Evolutionary conservation across 108 stramenopile genomes (phyloP).

Genomic region (Skeletonema tropicum): DNA sequence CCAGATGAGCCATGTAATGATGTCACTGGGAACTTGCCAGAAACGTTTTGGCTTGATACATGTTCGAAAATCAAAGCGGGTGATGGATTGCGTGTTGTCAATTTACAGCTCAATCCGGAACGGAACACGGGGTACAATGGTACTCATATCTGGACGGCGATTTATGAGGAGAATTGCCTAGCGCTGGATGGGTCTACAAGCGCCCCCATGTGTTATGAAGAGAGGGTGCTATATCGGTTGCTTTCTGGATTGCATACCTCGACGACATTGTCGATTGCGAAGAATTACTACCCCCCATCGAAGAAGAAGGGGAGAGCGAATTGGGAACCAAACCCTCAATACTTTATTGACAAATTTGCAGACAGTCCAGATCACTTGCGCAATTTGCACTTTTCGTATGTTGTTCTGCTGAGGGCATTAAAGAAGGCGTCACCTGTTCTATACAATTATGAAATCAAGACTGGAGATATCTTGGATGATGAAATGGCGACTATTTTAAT

Average conservation of each 20-base stretch:
- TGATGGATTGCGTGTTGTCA: conserved; percentile 74
- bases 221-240: conserved; percentile 90
- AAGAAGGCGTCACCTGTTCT: conserved; percentile 80
- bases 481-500: conserved; percentile 75
- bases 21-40: conserved; percentile 59
- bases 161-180: conserved; percentile 94
- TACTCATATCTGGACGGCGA: conserved; percentile 89
- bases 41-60: conserved; percentile 90
- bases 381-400: conserved; percentile 94
- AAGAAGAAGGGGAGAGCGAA: conserved; percentile 73
- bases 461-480: conserved; percentile 86
- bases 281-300: conserved; percentile 89
- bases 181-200: conserved; percentile 39
- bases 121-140: conserved; percentile 96
- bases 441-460: conserved; percentile 76
- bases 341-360: conserved; percentile 85
- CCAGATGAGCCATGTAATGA: conserved; percentile 56
- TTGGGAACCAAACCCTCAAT: conserved; percentile 86
- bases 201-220: conserved; percentile 85
- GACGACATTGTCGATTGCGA: conserved; percentile 87
- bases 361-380: conserved; percentile 86
- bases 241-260: conserved; percentile 89
- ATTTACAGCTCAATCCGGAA: conserved; percentile 90
- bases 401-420: conserved; percentile 88
- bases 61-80: conserved; percentile 71